A percentile compares a stretch with the other conserved stretches of the same genome.
Evolutionary conservation across 495 filamentous ascomycete species (phyloP).

Genomic region (Chaetomium fimeti): DNA sequence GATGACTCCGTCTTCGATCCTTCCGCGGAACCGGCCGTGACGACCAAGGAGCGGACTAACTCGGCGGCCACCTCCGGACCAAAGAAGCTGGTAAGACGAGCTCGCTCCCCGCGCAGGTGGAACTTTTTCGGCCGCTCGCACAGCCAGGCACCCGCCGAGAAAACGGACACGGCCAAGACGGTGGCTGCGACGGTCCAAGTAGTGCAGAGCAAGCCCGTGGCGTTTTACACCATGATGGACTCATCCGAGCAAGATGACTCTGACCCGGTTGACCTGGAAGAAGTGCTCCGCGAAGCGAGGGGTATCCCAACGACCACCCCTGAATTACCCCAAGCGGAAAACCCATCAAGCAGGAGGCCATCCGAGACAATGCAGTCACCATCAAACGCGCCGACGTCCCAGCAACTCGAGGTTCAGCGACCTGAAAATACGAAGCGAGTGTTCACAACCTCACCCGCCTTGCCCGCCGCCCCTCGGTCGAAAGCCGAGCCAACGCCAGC

Average conservation of each 20-base stretch:
- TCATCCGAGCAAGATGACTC: conserved; percentile 65
- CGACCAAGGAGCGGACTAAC: conserved; percentile 21
- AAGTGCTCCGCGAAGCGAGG: conserved; percentile 63
- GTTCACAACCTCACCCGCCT: conserved; percentile 2
- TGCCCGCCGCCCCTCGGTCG: not conserved
- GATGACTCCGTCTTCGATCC: conserved; percentile 48
- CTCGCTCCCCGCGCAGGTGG: conserved; percentile 68
- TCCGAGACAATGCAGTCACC: conserved; percentile 13
- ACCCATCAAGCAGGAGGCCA: conserved; percentile 9
- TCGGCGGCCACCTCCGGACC: conserved; percentile 27
- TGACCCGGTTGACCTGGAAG: conserved; percentile 58
- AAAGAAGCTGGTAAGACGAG: conserved; percentile 57
- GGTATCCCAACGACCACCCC: conserved; percentile 25
- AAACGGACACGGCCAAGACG: conserved; percentile 40
- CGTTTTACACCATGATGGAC: conserved; percentile 85
- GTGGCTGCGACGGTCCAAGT: conserved; percentile 46
- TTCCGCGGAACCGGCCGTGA: conserved; percentile 26
- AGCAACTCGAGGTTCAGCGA: not conserved
- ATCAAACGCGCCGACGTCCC: not conserved
- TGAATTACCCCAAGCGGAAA: not conserved
- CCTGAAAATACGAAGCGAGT: not conserved
- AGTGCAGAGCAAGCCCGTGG: conserved; percentile 47
- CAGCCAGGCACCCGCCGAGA: conserved; percentile 47
- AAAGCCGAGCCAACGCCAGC: conserved; percentile 1
- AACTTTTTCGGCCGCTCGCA: conserved; percentile 77